These are phyloP conservation scores for Rhizopus delemar DNA, from an alignment of 371 early-diverging fungal genomes.

Conservation along the genomic window DNA sequence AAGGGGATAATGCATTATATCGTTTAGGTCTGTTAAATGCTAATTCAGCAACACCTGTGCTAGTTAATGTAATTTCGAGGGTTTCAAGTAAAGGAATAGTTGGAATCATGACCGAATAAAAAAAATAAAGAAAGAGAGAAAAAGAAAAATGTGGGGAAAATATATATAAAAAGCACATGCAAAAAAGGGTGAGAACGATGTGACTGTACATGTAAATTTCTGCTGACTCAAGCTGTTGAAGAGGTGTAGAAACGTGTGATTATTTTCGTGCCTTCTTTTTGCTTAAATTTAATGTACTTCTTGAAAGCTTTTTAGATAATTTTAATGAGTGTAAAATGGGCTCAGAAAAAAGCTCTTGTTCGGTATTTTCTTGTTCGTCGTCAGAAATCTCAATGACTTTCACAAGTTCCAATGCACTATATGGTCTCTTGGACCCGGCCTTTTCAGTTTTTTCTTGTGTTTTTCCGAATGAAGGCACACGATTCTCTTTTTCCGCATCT, in stretches of 20 bases:
- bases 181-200: slow-evolving; percentile 20
- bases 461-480: not conserved
- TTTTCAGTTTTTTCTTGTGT: not conserved
- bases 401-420: not conserved
- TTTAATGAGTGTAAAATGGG: slow-evolving; percentile 10
- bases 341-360: not conserved
- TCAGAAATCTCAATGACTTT: slow-evolving; percentile 17
- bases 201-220: slow-evolving; percentile 18
- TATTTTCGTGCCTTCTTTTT: slow-evolving; percentile 4
- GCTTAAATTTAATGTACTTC: slow-evolving; percentile 16
- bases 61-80: slow-evolving; percentile 50
- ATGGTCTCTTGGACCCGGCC: not conserved
- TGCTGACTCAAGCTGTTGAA: slow-evolving; percentile 17
- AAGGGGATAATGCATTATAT: slow-evolving; percentile 67
- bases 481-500: not conserved
- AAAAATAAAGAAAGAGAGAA: slow-evolving; percentile 6
- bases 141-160: not conserved
- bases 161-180: not conserved
- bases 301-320: slow-evolving; percentile 14
- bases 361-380: slow-evolving; percentile 8
- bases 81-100: slow-evolving; percentile 53
- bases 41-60: slow-evolving; percentile 64
- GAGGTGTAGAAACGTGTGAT: not conserved
- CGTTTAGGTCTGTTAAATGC: slow-evolving; percentile 67
- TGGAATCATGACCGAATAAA: slow-evolving; percentile 13